Base-by-base conservation (phyloP, 2,329 filamentous ascomycete species). In the Diplodia mutila region DNA sequence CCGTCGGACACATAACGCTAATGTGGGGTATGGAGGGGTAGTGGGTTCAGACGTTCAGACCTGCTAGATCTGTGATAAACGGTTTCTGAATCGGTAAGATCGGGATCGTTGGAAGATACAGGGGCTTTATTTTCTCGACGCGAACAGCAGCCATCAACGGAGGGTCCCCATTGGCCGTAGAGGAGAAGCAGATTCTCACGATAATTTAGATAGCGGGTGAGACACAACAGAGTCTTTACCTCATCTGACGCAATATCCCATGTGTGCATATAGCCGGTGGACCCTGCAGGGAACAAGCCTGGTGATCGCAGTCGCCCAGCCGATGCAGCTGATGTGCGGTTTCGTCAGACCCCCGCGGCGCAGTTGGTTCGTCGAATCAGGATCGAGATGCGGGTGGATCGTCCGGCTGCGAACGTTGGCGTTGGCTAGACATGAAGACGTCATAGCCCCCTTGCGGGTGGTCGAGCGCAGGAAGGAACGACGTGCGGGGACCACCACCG, bases 341-440 rank as follows among this genome's bases (percentile, higher is more conserved):
- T 63, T 63, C 59, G 59, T 63, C 59, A 63, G 59, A 63, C 29
- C 23, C n/a, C 27, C 25, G 39, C 34, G 57, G n/a, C 27, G 23
- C 21, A 18, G 21, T 14, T 3, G 46, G 18, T 23, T 51, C 18
- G 46, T 16, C 46, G 18, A 51, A 63, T 49, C 77, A 79, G 68
- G 69, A 75, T 59, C 76, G 77, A 69, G 76, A 71, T n/a, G 54
- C 27, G n/a, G 73, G 65, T 59, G 73, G 71, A 70, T 71, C 66
- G 42, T 46, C 68, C 70, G 29, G 70, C 67, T 25, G 71, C 67
- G 51, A 69, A 66, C 65, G 61, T 71, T 51, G 67, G 65, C 34
- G 71, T 63, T 23, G 46, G 42, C 18, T 21, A 51, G 42, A 63
- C 46, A 48, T 51, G 39, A n/a, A 51, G 42, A 63, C 59, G 59